Evolutionary conservation across 2,329 filamentous ascomycete genomes (phyloP).

Genomic region (Pseudopithomyces maydicus): DNA sequence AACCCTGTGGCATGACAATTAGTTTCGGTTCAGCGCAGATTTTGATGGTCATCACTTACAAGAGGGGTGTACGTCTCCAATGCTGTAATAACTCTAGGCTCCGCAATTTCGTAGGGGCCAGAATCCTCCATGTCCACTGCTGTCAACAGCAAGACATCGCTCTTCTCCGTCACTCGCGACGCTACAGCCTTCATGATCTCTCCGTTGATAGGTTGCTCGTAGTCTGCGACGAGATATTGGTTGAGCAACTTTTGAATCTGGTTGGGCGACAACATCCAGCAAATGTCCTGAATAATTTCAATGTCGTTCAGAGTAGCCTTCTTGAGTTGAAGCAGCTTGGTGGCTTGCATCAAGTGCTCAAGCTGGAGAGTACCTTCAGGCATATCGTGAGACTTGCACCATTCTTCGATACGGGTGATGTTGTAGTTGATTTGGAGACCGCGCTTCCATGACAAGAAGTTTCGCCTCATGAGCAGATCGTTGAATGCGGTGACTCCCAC

Average conservation of each 20-base stretch:
- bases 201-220: conserved; percentile 98
- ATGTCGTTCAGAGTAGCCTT: conserved; percentile 99
- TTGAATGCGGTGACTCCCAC: conserved; percentile 99
- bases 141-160: conserved; percentile 88
- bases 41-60: conserved; percentile 71
- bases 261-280: conserved; percentile 99
- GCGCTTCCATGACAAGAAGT: conserved; percentile 99
- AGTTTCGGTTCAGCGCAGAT: background rate
- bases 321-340: conserved; percentile 96
- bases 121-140: conserved; percentile 99
- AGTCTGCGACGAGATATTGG: conserved; percentile 97
- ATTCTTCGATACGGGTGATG: conserved; percentile 98
- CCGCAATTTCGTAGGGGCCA: conserved; percentile 96
- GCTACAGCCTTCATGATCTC: conserved; percentile 99
- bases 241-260: conserved; percentile 99
- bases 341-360: conserved; percentile 99
- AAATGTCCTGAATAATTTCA: conserved; percentile 99
- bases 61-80: conserved; percentile 98
- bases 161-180: conserved; percentile 96
- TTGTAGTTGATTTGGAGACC: conserved; percentile 99
- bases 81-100: conserved; percentile 92
- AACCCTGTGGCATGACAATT: conserved; percentile 67
- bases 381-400: conserved; percentile 99
- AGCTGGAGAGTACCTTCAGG: conserved; percentile 96
- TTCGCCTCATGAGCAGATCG: conserved; percentile 94